phyloP scores from a whole-genome alignment of 2,329 filamentous ascomycete species.

The Alternaria angustiovoidea region DNA sequence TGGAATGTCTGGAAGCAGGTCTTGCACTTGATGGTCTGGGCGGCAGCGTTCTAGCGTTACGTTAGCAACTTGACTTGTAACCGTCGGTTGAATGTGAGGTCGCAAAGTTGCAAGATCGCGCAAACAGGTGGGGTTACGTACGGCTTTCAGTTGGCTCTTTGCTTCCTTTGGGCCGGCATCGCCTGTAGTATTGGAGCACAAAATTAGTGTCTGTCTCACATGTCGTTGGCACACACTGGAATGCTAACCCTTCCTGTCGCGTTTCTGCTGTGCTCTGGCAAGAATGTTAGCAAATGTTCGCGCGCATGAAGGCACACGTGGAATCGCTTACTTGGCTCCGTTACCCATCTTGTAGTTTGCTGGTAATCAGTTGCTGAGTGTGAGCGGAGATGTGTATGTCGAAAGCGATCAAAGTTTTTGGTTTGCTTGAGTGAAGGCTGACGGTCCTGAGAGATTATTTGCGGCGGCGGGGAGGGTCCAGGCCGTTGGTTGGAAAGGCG shows the following conservation, averaged over 20 bases:
- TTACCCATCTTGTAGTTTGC: conserved; percentile 45
- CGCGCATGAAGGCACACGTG: not conserved
- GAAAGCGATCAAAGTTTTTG: conserved; percentile 16
- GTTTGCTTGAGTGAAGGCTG: conserved; percentile 17
- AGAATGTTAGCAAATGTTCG: conserved; percentile 27
- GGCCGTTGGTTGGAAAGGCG: conserved; percentile 22
- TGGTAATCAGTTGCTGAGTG: conserved; percentile 26
- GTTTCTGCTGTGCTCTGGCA: conserved; percentile 49
- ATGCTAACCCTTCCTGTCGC: conserved; percentile 41
- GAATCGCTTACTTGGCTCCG: conserved; percentile 46
- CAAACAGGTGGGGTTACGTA: conserved; percentile 20
- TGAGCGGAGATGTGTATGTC: conserved; percentile 15
- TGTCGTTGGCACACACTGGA: conserved; percentile 44
- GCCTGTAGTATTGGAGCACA: not conserved
- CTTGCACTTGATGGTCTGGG: conserved; percentile 78
- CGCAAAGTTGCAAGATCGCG: not conserved
- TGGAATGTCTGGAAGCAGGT: conserved; percentile 82
- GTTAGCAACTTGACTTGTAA: conserved; percentile 7
- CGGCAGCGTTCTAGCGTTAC: conserved; percentile 69
- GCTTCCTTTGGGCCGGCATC: conserved; percentile 4
- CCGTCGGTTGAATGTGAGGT: not conserved
- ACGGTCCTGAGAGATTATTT: conserved; percentile 37
- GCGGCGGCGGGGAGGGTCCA: conserved; percentile 30
- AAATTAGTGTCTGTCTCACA: not conserved
- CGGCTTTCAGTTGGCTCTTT: conserved; percentile 32